phyloP scores from a whole-genome alignment of 306 rosid species.

The Prunus persica region DNA sequence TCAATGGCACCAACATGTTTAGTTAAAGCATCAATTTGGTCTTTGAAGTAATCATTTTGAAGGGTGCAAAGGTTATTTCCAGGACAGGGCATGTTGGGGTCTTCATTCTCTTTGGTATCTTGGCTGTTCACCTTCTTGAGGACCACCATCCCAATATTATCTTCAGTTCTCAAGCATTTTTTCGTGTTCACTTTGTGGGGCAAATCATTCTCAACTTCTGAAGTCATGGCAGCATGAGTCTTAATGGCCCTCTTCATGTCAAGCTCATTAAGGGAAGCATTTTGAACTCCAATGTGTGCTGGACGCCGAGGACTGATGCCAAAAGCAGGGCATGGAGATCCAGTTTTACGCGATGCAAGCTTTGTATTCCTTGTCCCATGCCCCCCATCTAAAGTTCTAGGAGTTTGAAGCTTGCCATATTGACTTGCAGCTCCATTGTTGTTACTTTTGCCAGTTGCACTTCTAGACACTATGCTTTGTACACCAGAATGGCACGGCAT shows the following conservation, averaged over 20 bases:
- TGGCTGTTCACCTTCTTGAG: background rate
- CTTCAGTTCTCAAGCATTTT: background rate
- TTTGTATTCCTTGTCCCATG: background rate
- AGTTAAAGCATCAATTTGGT: conserved; percentile 20
- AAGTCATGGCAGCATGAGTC: background rate
- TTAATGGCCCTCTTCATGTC: background rate
- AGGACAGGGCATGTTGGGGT: background rate
- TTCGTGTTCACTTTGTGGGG: no score
- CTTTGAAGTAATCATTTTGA: conserved; percentile 10
- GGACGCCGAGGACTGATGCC: background rate
- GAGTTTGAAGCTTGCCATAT: conserved; percentile 19
- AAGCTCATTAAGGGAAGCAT: background rate
- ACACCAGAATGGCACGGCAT: conserved; percentile 7
- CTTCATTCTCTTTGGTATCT: background rate
- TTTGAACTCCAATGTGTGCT: background rate
- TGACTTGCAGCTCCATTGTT: background rate
- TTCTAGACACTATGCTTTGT: conserved; percentile 4
- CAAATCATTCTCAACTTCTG: conserved; percentile 1
- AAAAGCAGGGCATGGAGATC: conserved; percentile 3
- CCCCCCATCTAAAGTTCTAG: conserved; percentile 1
- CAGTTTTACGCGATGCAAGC: conserved; percentile 4
- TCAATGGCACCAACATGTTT: conserved; percentile 15
- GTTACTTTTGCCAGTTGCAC: background rate
- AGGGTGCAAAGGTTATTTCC: background rate
- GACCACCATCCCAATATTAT: background rate